Evolutionary conservation across 768 basidiomycete genomes (phyloP).

Genomic region (Cystoderma amianthinum): DNA sequence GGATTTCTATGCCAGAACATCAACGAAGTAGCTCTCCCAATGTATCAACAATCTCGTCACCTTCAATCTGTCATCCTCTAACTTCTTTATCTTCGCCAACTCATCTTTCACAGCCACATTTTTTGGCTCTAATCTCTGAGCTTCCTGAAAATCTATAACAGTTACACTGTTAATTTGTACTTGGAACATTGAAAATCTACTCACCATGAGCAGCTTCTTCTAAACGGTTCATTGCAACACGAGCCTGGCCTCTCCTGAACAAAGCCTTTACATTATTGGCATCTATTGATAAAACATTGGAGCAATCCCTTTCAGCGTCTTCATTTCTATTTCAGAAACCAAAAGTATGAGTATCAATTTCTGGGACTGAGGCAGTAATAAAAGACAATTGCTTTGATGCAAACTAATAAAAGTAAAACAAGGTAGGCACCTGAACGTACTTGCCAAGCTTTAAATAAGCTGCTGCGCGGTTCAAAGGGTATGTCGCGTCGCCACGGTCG

Average conservation of each 20-base stretch:
- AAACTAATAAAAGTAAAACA: not conserved
- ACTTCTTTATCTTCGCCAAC: constrained; percentile 39
- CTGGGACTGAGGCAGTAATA: not conserved
- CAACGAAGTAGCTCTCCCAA: too few relatives aligned
- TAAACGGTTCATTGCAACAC: constrained; percentile 45
- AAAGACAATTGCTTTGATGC: too few relatives aligned
- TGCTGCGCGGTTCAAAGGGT: constrained; percentile 82
- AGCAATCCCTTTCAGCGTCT: constrained; percentile 81
- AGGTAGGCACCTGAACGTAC: constrained; percentile 84
- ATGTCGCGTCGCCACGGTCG: constrained; percentile 66
- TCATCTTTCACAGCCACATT: constrained; percentile 63
- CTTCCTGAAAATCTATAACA: constrained; percentile 50
- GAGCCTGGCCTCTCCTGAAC: constrained; percentile 74
- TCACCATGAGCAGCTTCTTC: constrained; percentile 59
- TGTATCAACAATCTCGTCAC: constrained; percentile 24
- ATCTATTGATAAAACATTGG: constrained; percentile 49
- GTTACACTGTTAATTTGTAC: too few relatives aligned
- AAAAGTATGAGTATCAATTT: not conserved
- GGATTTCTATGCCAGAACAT: not conserved
- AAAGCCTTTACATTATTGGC: constrained; percentile 68
- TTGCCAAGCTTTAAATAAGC: constrained; percentile 94
- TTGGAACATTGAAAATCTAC: constrained; percentile 9
- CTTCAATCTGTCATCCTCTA: constrained; percentile 26
- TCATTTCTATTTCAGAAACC: constrained; percentile 39
- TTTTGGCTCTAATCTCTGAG: constrained; percentile 53